A percentile compares a stretch with the other conserved stretches of the same genome.
phyloP scores from a whole-genome alignment of 106 monocot genomes.

The Dioscorea zingiberensis region DNA sequence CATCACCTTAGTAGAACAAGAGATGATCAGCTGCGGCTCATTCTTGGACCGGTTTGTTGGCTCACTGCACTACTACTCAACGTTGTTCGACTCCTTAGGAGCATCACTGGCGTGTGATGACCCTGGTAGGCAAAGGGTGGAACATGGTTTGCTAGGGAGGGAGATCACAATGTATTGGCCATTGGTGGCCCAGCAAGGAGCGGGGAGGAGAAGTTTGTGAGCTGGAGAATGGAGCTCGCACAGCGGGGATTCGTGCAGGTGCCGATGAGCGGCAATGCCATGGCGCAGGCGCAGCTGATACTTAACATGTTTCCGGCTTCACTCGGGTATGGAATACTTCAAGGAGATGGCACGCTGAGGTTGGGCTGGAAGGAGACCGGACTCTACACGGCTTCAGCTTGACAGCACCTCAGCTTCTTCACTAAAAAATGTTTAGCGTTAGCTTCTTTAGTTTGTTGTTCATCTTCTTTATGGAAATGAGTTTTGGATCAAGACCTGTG shows the following conservation, averaged over 20 bases:
- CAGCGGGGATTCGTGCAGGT: constrained; percentile 22
- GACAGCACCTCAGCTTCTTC: constrained; percentile 4
- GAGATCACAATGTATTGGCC: constrained; percentile 28
- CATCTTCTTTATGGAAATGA: too few species aligned
- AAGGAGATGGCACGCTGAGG: constrained; percentile 27
- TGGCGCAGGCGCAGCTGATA: constrained; percentile 39
- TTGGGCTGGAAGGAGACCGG: constrained; percentile 43
- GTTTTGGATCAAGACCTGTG: too few species aligned
- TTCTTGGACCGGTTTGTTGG: constrained; percentile 33
- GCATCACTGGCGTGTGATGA: constrained; percentile 11
- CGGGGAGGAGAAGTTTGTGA: constrained; percentile 28
- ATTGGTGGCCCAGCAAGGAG: constrained; percentile 31
- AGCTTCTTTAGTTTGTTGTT: too few species aligned
- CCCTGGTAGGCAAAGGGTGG: constrained; percentile 12
- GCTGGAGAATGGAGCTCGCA: constrained; percentile 25
- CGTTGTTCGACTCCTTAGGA: constrained; percentile 36
- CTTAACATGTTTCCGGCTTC: constrained; percentile 27
- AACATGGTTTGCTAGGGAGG: constrained; percentile 21
- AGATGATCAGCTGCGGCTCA: constrained; percentile 11
- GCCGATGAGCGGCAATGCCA: constrained; percentile 22
- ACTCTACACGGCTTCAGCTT: constrained; percentile 30
- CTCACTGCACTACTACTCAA: constrained; percentile 34
- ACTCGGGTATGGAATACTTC: constrained; percentile 28
- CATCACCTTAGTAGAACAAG: constrained; percentile 42
- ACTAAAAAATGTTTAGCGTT: too few species aligned